These are phyloP conservation scores for Hymenoscyphus occultus DNA, from an alignment of 2,329 filamentous ascomycete genomes.

Conservation along the genomic window DNA sequence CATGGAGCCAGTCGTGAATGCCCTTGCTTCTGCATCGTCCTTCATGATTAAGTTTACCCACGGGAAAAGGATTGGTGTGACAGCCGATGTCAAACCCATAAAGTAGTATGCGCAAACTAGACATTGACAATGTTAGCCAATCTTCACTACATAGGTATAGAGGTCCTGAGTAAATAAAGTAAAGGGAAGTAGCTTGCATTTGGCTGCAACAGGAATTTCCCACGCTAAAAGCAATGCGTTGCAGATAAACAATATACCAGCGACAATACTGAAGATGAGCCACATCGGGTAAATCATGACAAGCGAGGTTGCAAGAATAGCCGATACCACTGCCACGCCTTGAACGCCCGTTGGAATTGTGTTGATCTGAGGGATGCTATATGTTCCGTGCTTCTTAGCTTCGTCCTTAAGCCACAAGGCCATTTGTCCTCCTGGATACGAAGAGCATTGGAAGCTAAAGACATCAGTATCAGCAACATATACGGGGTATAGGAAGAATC, in stretches of 20 bases:
- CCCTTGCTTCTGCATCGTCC: conserved; percentile 33
- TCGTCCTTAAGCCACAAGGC: not conserved
- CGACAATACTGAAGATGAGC: not conserved
- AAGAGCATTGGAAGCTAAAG: not conserved
- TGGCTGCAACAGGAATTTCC: not conserved
- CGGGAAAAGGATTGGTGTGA: conserved; percentile 33
- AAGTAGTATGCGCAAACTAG: conserved; percentile 29
- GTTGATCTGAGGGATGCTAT: not conserved
- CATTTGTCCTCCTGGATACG: not conserved
- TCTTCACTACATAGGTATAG: not conserved
- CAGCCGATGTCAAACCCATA: conserved; percentile 30
- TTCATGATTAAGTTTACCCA: conserved; percentile 34
- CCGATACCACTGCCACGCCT: not conserved
- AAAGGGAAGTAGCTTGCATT: not conserved
- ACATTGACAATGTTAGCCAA: not conserved
- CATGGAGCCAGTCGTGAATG: conserved; percentile 38
- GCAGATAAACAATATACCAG: not conserved
- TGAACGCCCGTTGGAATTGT: not conserved
- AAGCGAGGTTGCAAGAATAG: not conserved
- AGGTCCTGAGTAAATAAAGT: too few species aligned
- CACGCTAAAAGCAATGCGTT: not conserved
- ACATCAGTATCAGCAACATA: too few species aligned
- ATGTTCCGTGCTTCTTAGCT: not conserved
- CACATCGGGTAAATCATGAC: not conserved
- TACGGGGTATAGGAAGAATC: not conserved